phyloP scores from a whole-genome alignment of 768 basidiomycete genomes.

The Kwoniella sp. region DNA sequence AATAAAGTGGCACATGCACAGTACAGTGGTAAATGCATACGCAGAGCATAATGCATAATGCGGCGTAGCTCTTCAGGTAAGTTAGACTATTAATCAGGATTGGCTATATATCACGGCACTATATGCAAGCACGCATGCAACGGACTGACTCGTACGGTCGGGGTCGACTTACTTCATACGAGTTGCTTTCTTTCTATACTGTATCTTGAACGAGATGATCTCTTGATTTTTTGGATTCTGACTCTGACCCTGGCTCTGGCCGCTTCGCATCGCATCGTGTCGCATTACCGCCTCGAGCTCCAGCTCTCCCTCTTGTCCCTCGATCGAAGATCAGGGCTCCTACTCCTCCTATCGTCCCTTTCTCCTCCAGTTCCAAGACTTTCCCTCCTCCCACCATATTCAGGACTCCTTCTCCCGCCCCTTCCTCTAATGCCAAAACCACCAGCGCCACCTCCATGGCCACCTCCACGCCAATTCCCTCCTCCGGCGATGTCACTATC shows the following conservation, averaged over 20 bases:
- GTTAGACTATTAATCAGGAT: too few species aligned
- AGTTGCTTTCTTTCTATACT: neutral
- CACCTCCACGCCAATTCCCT: slow-evolving; percentile 28
- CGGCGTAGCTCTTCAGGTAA: too few species aligned
- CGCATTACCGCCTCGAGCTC: slow-evolving; percentile 3
- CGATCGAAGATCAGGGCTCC: slow-evolving; percentile 16
- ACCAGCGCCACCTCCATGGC: slow-evolving; percentile 13
- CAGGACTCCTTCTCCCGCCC: slow-evolving; percentile 14
- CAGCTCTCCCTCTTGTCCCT: slow-evolving; percentile 26
- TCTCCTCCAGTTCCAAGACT: neutral
- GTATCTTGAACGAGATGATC: too few species aligned
- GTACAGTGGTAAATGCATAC: too few species aligned
- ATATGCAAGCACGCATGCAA: too few species aligned
- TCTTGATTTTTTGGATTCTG: too few species aligned
- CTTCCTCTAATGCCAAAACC: slow-evolving; percentile 19
- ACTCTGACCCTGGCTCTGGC: too few species aligned
- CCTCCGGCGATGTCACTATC: slow-evolving; percentile 17
- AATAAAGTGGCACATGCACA: too few species aligned
- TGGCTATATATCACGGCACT: too few species aligned
- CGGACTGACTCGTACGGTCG: too few species aligned
- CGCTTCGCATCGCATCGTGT: too few species aligned
- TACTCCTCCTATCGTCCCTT: slow-evolving; percentile 25
- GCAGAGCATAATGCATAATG: too few species aligned
- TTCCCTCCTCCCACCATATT: slow-evolving; percentile 6
- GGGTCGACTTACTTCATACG: neutral